These are phyloP conservation scores for Gyrodon lividus DNA, from an alignment of 768 basidiomycete species.

Conservation along the genomic window DNA sequence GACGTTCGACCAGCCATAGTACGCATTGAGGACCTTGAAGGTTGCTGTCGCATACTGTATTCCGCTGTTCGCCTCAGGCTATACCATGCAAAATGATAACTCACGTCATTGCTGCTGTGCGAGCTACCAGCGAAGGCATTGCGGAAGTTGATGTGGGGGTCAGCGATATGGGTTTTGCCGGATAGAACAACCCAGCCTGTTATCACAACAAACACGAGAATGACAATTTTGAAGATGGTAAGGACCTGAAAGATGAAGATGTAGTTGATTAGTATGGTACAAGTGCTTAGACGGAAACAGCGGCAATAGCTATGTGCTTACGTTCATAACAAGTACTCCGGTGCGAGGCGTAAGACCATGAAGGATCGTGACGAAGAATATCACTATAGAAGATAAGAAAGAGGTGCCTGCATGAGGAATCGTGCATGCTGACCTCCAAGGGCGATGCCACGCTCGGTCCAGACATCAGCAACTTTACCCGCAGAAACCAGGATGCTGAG, in stretches of 20 bases:
- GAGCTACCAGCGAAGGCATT: constrained; percentile 54
- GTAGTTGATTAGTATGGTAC: neutral
- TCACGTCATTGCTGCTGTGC: constrained; percentile 45
- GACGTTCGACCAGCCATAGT: constrained; percentile 51
- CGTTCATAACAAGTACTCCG: constrained; percentile 52
- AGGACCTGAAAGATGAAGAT: constrained; percentile 38
- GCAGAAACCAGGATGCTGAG: constrained; percentile 50
- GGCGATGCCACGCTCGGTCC: constrained; percentile 61
- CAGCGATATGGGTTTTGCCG: constrained; percentile 48
- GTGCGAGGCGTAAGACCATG: constrained; percentile 49
- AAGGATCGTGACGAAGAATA: constrained; percentile 46
- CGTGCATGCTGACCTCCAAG: constrained; percentile 43
- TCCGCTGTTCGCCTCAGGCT: neutral
- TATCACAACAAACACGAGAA: constrained; percentile 49
- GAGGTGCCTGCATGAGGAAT: neutral
- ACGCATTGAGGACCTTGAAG: constrained; percentile 51
- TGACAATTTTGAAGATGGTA: constrained; percentile 50
- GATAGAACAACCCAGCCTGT: constrained; percentile 59
- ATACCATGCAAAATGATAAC: neutral
- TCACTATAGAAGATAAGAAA: constrained; percentile 32
- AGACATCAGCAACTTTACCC: constrained; percentile 38
- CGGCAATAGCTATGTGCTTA: constrained; percentile 13
- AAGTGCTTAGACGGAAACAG: neutral
- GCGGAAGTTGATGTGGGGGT: constrained; percentile 55
- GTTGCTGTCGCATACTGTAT: constrained; percentile 52